phyloP scores from a whole-genome alignment of 345 rosid genomes.

The Nasturtium officinale region DNA sequence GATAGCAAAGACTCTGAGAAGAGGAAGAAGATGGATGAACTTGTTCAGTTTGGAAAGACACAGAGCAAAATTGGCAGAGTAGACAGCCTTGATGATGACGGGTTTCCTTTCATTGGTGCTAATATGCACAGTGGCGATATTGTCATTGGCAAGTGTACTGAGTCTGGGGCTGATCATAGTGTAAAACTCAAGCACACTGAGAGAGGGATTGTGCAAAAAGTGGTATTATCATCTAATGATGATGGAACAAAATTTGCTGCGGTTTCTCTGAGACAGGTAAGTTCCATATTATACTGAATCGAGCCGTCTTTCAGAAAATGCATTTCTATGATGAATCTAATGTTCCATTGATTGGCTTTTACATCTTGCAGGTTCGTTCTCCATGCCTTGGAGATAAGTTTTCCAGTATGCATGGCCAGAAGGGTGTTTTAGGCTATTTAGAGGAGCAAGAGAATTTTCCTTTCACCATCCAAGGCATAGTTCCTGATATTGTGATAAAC shows the following conservation, averaged over 20 bases:
- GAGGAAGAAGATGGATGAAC: constrained; percentile 60
- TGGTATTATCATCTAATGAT: constrained; percentile 81
- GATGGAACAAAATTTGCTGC: constrained; percentile 93
- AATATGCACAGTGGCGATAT: constrained; percentile 83
- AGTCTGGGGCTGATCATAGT: constrained; percentile 81
- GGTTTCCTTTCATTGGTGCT: constrained; percentile 84
- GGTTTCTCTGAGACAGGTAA: constrained; percentile 87
- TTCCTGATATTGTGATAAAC: constrained; percentile 86
- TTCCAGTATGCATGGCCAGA: constrained; percentile 98
- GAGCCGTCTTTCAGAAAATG: constrained; percentile 14
- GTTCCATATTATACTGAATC: constrained; percentile 19
- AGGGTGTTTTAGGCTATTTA: constrained; percentile 89
- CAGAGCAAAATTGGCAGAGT: constrained; percentile 75
- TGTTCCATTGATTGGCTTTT: constrained; percentile 22
- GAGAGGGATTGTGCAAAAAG: constrained; percentile 89
- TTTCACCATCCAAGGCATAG: constrained; percentile 88
- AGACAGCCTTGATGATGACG: constrained; percentile 90
- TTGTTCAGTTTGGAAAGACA: constrained; percentile 60
- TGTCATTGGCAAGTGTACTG: constrained; percentile 80
- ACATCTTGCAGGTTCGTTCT: constrained; percentile 61
- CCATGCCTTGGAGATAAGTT: constrained; percentile 95
- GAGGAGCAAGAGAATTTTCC: constrained; percentile 93
- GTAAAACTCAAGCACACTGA: constrained; percentile 89
- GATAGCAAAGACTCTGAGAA: constrained; percentile 77
- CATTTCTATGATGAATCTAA: background rate